Percentiles rank a stretch among this genome's conserved stretches.
Conservation (phyloP, 768 basidiomycete species). For the Xerocomus potaroensis region DNA sequence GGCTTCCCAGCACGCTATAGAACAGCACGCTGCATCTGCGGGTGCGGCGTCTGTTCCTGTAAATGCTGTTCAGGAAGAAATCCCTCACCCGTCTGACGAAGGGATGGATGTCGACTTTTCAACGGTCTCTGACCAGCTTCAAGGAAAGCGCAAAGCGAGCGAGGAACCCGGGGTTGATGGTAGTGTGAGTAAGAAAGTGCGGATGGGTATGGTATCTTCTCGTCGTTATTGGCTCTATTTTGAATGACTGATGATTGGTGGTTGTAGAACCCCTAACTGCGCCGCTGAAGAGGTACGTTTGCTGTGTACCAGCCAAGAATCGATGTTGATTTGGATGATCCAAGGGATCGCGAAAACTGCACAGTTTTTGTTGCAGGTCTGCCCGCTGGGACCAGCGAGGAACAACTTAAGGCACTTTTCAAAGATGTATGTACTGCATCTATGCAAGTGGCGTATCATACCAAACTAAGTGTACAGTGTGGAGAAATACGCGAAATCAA, state of each 20-base stretch:
- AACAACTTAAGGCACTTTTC: conserved; percentile 70
- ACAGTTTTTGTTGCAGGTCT: conserved; percentile 86
- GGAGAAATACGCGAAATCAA: conserved; percentile 84
- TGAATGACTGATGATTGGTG: background rate
- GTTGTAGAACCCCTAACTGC: conserved; percentile 45
- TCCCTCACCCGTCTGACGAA: conserved; percentile 2
- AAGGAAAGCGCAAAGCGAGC: conserved; percentile 63
- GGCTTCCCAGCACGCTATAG: conserved; percentile 43
- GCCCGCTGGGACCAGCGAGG: conserved; percentile 50
- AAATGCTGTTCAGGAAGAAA: background rate
- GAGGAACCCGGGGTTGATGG: conserved; percentile 38
- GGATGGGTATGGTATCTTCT: conserved; percentile 45
- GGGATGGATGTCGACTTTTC: conserved; percentile 42
- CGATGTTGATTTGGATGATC: background rate
- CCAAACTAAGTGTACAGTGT: conserved; percentile 53
- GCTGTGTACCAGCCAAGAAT: background rate
- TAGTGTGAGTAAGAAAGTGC: conserved; percentile 57
- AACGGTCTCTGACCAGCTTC: conserved; percentile 33
- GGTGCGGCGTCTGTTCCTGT: conserved; percentile 26
- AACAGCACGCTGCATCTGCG: conserved; percentile 36
- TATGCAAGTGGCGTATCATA: background rate
- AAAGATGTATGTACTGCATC: conserved; percentile 61
- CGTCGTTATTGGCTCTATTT: background rate
- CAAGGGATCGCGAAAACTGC: conserved; percentile 91
- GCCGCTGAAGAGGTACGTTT: conserved; percentile 55